Evolutionary conservation across 169 alveolate genomes (phyloP).

Genomic region (Plasmodium vinckei): DNA sequence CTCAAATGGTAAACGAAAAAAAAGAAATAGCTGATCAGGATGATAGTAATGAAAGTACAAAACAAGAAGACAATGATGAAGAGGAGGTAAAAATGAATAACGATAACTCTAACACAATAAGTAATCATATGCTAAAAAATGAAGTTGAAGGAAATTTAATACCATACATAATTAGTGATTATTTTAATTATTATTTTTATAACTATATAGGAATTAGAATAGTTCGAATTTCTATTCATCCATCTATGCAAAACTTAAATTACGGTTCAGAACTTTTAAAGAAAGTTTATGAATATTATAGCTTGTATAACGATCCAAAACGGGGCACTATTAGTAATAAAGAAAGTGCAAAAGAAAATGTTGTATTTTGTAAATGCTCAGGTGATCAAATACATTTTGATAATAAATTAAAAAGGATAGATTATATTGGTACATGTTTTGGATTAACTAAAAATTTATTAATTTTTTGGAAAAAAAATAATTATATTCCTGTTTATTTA

Average conservation of each 20-base stretch:
- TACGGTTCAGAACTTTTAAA: slow-evolving; percentile 96
- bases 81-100: slow-evolving; percentile 84
- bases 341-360: slow-evolving; percentile 16
- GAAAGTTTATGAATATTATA: slow-evolving; percentile 50
- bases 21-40: background rate
- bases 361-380: slow-evolving; percentile 3
- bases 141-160: slow-evolving; percentile 98
- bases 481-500: slow-evolving; percentile 94
- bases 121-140: slow-evolving; percentile 97
- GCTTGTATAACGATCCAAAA: slow-evolving; percentile 43
- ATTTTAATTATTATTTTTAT: slow-evolving; percentile 85
- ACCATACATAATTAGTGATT: slow-evolving; percentile 95
- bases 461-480: slow-evolving; percentile 95
- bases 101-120: slow-evolving; percentile 90
- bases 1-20: background rate
- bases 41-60: background rate
- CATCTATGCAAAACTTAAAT: slow-evolving; percentile 97
- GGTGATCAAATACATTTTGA: slow-evolving; percentile 81
- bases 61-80: slow-evolving; percentile 71
- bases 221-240: slow-evolving; percentile 99
- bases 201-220: slow-evolving; percentile 90
- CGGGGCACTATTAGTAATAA: slow-evolving; percentile 39
- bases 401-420: slow-evolving; percentile 80
- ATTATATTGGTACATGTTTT: slow-evolving; percentile 98
- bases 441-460: slow-evolving; percentile 95